Percentiles rank a stretch among this genome's conserved stretches.
These are phyloP conservation scores for Aspergillus glaucus DNA, from an alignment of 2,329 filamentous ascomycete genomes.

Conservation along the genomic window DNA sequence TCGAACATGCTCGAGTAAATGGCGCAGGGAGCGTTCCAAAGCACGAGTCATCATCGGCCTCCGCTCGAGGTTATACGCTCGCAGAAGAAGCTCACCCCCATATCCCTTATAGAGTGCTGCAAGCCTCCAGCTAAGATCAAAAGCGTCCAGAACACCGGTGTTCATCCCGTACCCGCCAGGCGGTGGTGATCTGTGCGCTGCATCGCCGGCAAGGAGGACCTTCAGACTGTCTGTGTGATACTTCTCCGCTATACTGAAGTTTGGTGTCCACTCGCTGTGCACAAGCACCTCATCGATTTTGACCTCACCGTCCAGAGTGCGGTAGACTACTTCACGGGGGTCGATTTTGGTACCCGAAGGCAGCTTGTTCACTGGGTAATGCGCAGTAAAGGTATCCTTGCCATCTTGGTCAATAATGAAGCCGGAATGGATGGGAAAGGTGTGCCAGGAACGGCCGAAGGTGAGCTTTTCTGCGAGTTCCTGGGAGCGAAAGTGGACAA, in stretches of 20 bases:
- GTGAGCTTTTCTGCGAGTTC: slow-evolving; percentile 18
- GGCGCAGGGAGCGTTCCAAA: slow-evolving; percentile 17
- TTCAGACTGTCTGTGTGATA: slow-evolving; percentile 12
- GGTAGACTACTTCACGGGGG: slow-evolving; percentile 17
- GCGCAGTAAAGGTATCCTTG: slow-evolving; percentile 28
- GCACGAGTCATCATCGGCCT: slow-evolving; percentile 20
- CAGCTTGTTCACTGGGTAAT: slow-evolving; percentile 16
- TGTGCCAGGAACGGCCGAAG: slow-evolving; percentile 28
- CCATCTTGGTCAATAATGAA: slow-evolving; percentile 28
- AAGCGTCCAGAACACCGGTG: slow-evolving; percentile 29
- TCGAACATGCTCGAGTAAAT: slow-evolving; percentile 7
- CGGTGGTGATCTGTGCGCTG: slow-evolving; percentile 30
- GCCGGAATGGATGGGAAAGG: slow-evolving; percentile 19
- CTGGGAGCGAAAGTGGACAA: slow-evolving; percentile 28
- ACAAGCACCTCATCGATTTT: slow-evolving; percentile 30
- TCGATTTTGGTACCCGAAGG: slow-evolving; percentile 12
- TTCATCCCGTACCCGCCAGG: slow-evolving; percentile 36
- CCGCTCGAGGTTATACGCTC: slow-evolving; percentile 24
- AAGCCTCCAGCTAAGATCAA: slow-evolving; percentile 32
- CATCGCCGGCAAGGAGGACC: slow-evolving; percentile 28
- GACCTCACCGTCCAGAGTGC: slow-evolving; percentile 19
- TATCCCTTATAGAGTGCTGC: slow-evolving; percentile 20
- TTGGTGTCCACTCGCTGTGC: slow-evolving; percentile 23
- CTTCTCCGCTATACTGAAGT: slow-evolving; percentile 21
- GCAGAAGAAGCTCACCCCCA: slow-evolving; percentile 17